phyloP scores from a whole-genome alignment of 2,329 filamentous ascomycete species.

The Pleurostoma richardsiae region DNA sequence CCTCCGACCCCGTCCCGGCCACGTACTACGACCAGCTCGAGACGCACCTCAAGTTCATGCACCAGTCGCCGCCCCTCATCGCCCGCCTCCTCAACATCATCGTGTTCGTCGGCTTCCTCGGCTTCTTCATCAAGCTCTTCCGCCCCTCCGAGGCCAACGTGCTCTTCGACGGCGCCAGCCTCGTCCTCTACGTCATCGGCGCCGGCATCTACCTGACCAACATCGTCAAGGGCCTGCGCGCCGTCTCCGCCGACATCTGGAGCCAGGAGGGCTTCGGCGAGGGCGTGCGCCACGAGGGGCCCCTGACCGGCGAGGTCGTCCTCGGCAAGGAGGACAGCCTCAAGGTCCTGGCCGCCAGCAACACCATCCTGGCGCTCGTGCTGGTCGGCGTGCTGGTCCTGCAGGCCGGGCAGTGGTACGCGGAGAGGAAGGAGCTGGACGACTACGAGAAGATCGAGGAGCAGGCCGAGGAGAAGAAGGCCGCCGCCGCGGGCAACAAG shows the following conservation, averaged over 20 bases:
- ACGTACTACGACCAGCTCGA: conserved; percentile 82
- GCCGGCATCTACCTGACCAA: conserved; percentile 93
- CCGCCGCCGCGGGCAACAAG: conserved; percentile 4
- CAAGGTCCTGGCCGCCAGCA: conserved; percentile 86
- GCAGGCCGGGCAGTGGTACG: conserved; percentile 98
- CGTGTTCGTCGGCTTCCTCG: conserved; percentile 78
- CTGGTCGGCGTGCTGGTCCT: conserved; percentile 86
- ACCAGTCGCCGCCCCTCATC: conserved; percentile 88
- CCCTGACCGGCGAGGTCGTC: conserved; percentile 55
- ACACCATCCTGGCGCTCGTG: conserved; percentile 92
- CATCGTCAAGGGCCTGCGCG: conserved; percentile 88
- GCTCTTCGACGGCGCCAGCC: conserved; percentile 82
- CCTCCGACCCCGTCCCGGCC: conserved; percentile 56
- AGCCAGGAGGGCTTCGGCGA: conserved; percentile 31
- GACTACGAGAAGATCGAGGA: conserved; percentile 65
- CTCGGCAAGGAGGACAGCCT: conserved; percentile 84
- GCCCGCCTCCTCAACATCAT: conserved; percentile 91
- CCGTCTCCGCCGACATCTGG: conserved; percentile 70
- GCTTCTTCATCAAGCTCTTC: conserved; percentile 93
- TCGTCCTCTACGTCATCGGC: conserved; percentile 79
- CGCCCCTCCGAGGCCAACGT: conserved; percentile 89
- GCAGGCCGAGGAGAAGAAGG: conserved; percentile 23
- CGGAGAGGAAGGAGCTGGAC: conserved; percentile 84
- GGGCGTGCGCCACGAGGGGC: conserved; percentile 30
- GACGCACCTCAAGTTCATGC: conserved; percentile 83